Percentiles rank a stretch among this genome's conserved stretches.
Evolutionary conservation across 73 alveolate species (phyloP).

Genomic region (Effrenium voratum): DNA sequence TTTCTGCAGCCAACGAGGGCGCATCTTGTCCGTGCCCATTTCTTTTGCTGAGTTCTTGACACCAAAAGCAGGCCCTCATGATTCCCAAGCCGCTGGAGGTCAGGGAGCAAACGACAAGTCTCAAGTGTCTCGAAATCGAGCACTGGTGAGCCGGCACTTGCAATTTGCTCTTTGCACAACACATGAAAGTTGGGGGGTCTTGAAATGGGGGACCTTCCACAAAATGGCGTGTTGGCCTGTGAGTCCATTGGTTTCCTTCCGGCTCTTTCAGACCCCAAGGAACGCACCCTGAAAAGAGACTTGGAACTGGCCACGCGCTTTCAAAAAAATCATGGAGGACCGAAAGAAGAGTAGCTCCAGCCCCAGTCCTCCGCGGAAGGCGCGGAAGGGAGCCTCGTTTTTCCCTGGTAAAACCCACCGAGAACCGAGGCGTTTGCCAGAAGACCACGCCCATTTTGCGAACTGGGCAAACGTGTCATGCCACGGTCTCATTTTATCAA

Average conservation of each 20-base stretch:
- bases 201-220: neutral
- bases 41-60: too few relatives aligned
- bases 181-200: neutral
- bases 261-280: neutral
- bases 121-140: too few relatives aligned
- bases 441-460: neutral
- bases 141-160: too few relatives aligned
- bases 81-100: too few relatives aligned
- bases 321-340: too few relatives aligned
- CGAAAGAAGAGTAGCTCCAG: constrained; percentile 27
- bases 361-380: constrained; percentile 45
- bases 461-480: too few relatives aligned
- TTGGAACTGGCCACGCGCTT: too few relatives aligned
- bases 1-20: too few relatives aligned
- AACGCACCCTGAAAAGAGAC: neutral
- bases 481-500: too few relatives aligned
- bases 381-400: neutral
- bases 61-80: too few relatives aligned
- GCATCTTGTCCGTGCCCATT: too few relatives aligned
- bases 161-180: neutral
- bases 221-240: neutral
- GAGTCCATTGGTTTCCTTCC: neutral
- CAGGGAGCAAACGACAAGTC: too few relatives aligned
- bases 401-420: neutral
- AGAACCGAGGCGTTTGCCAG: neutral